Base-by-base conservation (phyloP, 192 early-diverging fungal species). In the Lobosporangium transversale region DNA sequence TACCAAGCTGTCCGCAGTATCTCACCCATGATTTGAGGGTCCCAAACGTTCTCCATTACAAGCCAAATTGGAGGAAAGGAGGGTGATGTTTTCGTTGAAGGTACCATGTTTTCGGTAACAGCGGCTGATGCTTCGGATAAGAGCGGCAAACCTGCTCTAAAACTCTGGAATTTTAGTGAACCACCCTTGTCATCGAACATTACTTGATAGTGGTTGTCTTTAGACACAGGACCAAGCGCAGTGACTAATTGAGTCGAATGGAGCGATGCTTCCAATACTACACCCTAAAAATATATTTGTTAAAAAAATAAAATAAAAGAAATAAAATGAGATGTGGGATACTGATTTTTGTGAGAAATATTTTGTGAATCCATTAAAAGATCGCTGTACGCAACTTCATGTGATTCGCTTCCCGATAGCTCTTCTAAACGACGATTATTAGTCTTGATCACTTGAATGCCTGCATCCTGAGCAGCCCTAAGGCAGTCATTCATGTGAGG, bases 21-120 rank as follows among this genome's bases (percentile, higher is more conserved):
- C 1, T 87, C 84, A 7, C 91, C 91, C 17, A 93, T 58, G 59
- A 90, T 89, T 67, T 86, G 58, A 5, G 83, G 70, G 67, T 81
- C 79, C 36, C 66, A 57, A 0, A 83, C 70, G 35, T 84, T 59
- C 53, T 86, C 85, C 30, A 86, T 48, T 0, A 78, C 80, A 14
- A 86, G 21, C 85, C 85, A 86, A 27, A 86, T 31, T 8, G 85
- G 81, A 23, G 29, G 12, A 14, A 43, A 14, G 10, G 12, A 8
- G 40, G 37, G 23, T 26, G n/a, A 7, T 56, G 37, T 7, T 40
- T 40, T 14, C 37, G 14, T 40, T 40, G 37, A 40, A 7, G 37
- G 14, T 14, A 10, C 37, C 37, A 14, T 14, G 8, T 40, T 40
- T 40, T 40, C 37, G 7, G 37, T 17, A 2, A 27, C 14, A 27